Conservation (phyloP, 2,329 filamentous ascomycete species). For the Nigrospora sphaerica region DNA sequence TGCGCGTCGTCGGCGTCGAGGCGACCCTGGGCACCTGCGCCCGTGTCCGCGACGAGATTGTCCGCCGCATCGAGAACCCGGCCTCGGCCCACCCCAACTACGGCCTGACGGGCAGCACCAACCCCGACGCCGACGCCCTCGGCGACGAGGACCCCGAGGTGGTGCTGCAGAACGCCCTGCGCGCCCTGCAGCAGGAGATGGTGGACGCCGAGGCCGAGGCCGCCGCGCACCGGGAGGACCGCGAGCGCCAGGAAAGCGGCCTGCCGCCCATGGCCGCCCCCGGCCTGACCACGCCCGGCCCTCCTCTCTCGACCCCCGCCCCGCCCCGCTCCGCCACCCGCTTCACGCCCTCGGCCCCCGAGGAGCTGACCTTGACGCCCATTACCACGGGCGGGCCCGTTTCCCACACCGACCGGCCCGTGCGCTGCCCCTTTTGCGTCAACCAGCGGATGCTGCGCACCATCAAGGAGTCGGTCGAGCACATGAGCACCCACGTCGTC, state of each 20-base stretch:
- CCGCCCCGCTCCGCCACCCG: constrained; percentile 9
- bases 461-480: constrained; percentile 56
- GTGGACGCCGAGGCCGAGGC: constrained; percentile 52
- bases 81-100: constrained; percentile 23
- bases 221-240: constrained; percentile 45
- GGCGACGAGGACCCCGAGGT: constrained; percentile 47
- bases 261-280: constrained; percentile 22
- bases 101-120: constrained; percentile 11
- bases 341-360: constrained; percentile 19
- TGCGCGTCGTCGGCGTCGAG: constrained; percentile 49
- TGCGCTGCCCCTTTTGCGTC: constrained; percentile 54
- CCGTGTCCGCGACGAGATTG: constrained; percentile 50
- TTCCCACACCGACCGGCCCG: constrained; percentile 37
- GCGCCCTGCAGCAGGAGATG: constrained; percentile 52
- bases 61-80: constrained; percentile 33
- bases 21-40: constrained; percentile 46
- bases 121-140: constrained; percentile 23
- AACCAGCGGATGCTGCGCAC: constrained; percentile 54
- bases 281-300: constrained; percentile 6
- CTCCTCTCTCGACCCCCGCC: constrained; percentile 5
- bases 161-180: constrained; percentile 51
- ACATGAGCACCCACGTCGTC: constrained; percentile 55
- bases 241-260: constrained; percentile 38
- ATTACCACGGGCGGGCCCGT: constrained; percentile 43
- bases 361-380: constrained; percentile 44